Percentiles rank a stretch among this genome's conserved stretches.
phyloP scores from a whole-genome alignment of 495 filamentous ascomycete genomes.

The Tuber indicum region DNA sequence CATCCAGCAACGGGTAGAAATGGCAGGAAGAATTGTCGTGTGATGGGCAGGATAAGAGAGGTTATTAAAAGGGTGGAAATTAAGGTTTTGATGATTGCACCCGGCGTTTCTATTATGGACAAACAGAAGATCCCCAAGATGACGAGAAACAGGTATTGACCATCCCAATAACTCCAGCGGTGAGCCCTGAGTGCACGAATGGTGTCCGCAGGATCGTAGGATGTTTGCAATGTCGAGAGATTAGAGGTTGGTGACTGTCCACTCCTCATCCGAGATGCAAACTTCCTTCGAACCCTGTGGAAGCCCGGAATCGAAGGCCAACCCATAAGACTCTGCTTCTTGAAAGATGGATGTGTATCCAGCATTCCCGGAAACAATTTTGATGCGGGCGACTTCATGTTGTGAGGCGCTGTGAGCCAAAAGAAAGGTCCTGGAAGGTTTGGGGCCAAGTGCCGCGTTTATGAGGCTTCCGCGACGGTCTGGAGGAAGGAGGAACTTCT shows the following conservation, averaged over 20 bases:
- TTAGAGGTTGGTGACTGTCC: conserved; percentile 63
- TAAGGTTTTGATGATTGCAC: conserved; percentile 63
- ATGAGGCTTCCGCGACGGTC: conserved; percentile 13
- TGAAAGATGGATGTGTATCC: conserved; percentile 35
- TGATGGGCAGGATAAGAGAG: conserved; percentile 72
- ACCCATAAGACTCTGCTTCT: conserved; percentile 33
- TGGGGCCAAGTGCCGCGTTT: neutral
- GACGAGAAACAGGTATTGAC: conserved; percentile 72
- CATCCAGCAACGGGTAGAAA: conserved; percentile 78
- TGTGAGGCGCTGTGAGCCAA: neutral
- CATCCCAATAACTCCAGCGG: conserved; percentile 78
- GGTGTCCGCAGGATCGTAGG: conserved; percentile 70
- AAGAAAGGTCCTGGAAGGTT: conserved; percentile 2
- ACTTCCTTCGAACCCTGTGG: conserved; percentile 42
- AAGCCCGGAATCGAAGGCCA: conserved; percentile 40
- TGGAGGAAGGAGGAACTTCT: conserved; percentile 7
- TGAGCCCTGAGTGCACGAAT: conserved; percentile 66
- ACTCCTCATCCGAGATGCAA: conserved; percentile 68
- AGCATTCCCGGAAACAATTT: conserved; percentile 41
- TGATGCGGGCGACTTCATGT: conserved; percentile 38
- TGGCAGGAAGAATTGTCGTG: conserved; percentile 85
- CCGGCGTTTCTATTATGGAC: conserved; percentile 67
- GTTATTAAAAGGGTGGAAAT: conserved; percentile 59
- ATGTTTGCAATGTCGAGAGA: conserved; percentile 70
- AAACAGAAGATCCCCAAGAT: conserved; percentile 74